A percentile compares a stretch with the other conserved stretches of the same genome.
Conservation (phyloP, 169 alveolate species). For the Eimeria sp. region DNA sequence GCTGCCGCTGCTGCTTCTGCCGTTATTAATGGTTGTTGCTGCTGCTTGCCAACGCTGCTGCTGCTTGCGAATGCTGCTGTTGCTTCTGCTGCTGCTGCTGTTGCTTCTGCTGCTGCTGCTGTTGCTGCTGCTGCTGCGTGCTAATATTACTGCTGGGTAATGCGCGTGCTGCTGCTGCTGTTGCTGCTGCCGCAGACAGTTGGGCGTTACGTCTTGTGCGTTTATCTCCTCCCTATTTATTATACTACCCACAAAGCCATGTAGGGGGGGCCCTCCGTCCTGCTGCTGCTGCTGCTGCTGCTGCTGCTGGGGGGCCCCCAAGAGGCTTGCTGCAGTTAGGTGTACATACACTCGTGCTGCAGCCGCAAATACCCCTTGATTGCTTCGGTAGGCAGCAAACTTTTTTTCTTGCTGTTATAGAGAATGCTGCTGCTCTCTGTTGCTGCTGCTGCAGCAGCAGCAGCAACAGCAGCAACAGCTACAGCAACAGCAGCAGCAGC, state of each 20-base stretch:
- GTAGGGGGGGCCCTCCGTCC: not conserved
- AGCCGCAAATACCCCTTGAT: not conserved
- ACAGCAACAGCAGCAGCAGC: slow-evolving; percentile 3
- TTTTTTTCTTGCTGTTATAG: not conserved
- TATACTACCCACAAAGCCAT: not conserved
- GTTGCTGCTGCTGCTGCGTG: not conserved
- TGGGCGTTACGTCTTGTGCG: not conserved
- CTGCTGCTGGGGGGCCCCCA: not conserved
- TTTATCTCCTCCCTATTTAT: not conserved
- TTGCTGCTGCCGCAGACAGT: slow-evolving; percentile 43
- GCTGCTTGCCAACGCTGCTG: too few species aligned
- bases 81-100: not conserved
- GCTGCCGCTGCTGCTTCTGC: not conserved
- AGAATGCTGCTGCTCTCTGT: not conserved
- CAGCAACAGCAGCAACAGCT: not conserved
- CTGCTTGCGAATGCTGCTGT: not conserved
- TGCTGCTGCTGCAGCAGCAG: slow-evolving; percentile 21
- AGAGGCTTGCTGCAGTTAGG: not conserved
- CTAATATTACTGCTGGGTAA: too few species aligned
- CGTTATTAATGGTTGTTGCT: not conserved
- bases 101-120: slow-evolving; percentile 12
- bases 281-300: slow-evolving; percentile 5
- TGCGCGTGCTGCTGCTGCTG: not conserved
- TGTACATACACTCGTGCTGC: not conserved
- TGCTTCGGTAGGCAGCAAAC: not conserved